Conservation (phyloP, 805 yeast species). For the Candida sakaeoensis region DNA sequence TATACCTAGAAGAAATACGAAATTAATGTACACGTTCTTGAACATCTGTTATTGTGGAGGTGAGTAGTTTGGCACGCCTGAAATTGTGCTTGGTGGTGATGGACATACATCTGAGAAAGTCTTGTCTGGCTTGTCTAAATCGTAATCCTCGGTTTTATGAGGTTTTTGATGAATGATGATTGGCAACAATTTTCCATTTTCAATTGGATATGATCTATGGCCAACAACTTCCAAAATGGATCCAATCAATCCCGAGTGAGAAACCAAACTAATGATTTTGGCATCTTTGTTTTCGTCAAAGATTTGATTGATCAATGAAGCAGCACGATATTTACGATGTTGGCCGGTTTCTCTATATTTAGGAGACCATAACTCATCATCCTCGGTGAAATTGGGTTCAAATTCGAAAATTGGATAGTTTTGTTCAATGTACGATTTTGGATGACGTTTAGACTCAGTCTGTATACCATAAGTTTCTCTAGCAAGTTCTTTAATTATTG, state of each 20-base stretch:
- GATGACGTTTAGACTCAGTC: slow-evolving; percentile 27
- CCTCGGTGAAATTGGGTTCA: slow-evolving; percentile 22
- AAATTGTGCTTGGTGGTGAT: slow-evolving; percentile 6
- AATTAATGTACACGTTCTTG: too few species aligned
- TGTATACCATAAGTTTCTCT: slow-evolving; percentile 34
- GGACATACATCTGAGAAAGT: slow-evolving; percentile 13
- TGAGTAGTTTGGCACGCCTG: slow-evolving; percentile 1
- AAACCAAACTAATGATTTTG: slow-evolving; percentile 22
- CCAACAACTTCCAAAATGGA: slow-evolving; percentile 22
- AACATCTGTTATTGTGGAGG: slow-evolving; percentile 3
- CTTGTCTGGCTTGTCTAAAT: slow-evolving; percentile 12
- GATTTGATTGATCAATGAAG: slow-evolving; percentile 22
- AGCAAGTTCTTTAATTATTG: slow-evolving; percentile 24
- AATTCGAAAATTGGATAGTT: slow-evolving; percentile 20
- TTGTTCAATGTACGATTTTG: slow-evolving; percentile 16
- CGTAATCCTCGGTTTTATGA: slow-evolving; percentile 6
- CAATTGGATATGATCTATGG: slow-evolving; percentile 21
- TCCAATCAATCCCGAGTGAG: slow-evolving; percentile 27
- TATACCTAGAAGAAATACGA: too few species aligned
- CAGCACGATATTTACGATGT: slow-evolving; percentile 26
- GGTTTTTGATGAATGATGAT: slow-evolving; percentile 25
- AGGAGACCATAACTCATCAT: slow-evolving; percentile 22
- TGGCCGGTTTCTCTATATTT: slow-evolving; percentile 22
- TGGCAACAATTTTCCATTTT: slow-evolving; percentile 26
- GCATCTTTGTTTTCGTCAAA: slow-evolving; percentile 18